Evolutionary conservation across 148 eudicot species (phyloP), one percentile per base, ranked within the genome.

Genomic region (Chenopodium suecicum): DNA sequence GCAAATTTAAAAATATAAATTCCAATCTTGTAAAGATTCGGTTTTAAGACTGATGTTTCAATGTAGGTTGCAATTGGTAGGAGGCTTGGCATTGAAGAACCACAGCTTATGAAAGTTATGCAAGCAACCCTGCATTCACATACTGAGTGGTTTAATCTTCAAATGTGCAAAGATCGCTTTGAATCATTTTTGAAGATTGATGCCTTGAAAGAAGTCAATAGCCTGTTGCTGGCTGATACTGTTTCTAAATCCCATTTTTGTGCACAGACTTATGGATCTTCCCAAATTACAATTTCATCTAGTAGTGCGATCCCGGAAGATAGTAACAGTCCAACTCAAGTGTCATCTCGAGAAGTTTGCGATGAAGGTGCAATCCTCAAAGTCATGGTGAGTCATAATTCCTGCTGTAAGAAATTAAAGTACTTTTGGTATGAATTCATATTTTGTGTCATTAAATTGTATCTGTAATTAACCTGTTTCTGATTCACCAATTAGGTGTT

Each of bases 121-220:
- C 92, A 92, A 88, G 89, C 95, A 9, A 88, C 90, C 22, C 88
- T 92, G 71, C 80, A 91, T 79, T 87, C 95, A 4, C 98, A 96
- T 70, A 87, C 58, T 70, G 99, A 94, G 83, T 96, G 94, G 98
- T 94, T 92, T 79, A 92, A 96, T 83, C 91, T 92, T 72, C 98
- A 96, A 75, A 96, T 90, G 98, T 91, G 97, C 78, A 92, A 94
- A 77, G 98, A 94, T 76, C 91, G 86, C 12, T 96, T 96, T 92
- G 95, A 91, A 82, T 92, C 97, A 14, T 85, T 94, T 76, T 75
- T 94, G 85, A 92, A 87, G 87, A 96, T 94, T 64, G 90, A 93
- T 82, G 85, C 88, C 31, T 81, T 94, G 79, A 96, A 90, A 87
- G 92, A 91, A 81, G 84, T 88, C 65, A 84, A 73, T 69, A 73